Percentiles rank a stretch among this genome's conserved stretches.
Conservation (phyloP, 2,329 filamentous ascomycete species). For the Cercospora citrullina region DNA sequence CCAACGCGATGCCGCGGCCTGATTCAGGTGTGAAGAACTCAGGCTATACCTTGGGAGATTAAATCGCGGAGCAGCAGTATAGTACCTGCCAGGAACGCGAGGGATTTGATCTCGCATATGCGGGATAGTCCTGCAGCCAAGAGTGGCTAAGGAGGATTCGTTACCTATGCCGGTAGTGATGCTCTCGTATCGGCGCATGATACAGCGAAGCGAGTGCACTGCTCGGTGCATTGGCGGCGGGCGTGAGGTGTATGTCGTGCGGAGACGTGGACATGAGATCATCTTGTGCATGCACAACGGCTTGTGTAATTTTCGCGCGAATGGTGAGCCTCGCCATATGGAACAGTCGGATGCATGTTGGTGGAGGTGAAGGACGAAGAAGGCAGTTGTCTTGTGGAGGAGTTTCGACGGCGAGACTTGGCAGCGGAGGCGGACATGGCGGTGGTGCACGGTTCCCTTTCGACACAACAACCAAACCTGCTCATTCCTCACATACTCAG, state of each 20-base stretch:
- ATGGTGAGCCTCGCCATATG: background rate
- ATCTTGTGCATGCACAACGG: background rate
- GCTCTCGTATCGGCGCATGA: slow-evolving; percentile 5
- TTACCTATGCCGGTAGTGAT: slow-evolving; percentile 3
- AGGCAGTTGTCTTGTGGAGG: background rate
- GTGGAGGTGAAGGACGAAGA: background rate
- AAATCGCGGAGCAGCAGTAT: background rate
- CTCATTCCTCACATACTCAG: too few relatives aligned
- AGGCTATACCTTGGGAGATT: background rate
- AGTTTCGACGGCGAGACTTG: background rate
- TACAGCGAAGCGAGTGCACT: slow-evolving; percentile 1
- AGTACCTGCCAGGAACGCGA: slow-evolving; percentile 3
- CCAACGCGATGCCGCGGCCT: slow-evolving; percentile 3
- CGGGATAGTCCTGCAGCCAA: background rate
- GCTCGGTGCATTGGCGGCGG: background rate
- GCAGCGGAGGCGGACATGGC: background rate
- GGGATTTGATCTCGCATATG: background rate
- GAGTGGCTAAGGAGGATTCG: background rate
- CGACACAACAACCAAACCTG: background rate
- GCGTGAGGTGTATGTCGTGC: background rate
- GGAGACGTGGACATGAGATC: slow-evolving; percentile 1
- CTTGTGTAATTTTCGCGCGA: slow-evolving; percentile 14
- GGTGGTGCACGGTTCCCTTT: background rate
- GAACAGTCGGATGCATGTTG: background rate
- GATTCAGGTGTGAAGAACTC: background rate